Evolutionary conservation across 2,329 filamentous ascomycete genomes (phyloP).

Genomic region (Talaromyces marneffei): DNA sequence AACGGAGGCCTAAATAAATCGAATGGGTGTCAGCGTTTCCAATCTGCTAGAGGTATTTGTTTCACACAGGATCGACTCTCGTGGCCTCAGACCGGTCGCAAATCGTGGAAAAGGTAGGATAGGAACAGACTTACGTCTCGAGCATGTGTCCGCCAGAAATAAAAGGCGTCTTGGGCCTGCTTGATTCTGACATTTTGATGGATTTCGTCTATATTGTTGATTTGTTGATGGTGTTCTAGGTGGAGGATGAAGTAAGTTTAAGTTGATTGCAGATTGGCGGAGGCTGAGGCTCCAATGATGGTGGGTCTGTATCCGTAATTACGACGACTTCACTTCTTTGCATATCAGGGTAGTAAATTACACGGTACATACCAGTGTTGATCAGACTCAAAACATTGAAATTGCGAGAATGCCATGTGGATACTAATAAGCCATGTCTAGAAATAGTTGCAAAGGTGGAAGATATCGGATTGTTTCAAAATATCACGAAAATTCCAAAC

Average conservation of each 20-base stretch:
- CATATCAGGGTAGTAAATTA: background rate
- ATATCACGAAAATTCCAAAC: background rate
- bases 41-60: background rate
- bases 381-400: background rate
- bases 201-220: background rate
- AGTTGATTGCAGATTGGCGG: background rate
- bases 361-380: background rate
- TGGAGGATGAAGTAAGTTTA: background rate
- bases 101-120: background rate
- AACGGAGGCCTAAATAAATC: conserved; percentile 37
- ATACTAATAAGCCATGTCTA: background rate
- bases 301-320: background rate
- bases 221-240: background rate
- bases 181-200: conserved; percentile 29
- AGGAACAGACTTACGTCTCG: conserved; percentile 25
- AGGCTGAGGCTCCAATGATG: background rate
- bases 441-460: background rate
- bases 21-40: background rate
- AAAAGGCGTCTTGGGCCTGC: conserved; percentile 26
- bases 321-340: background rate
- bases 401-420: background rate
- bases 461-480: background rate
- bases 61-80: background rate
- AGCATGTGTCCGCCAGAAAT: conserved; percentile 38
- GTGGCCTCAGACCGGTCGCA: background rate